Percentiles rank a stretch among this genome's conserved stretches.
These are phyloP conservation scores for Cytospora piceicola DNA, from an alignment of 2,329 filamentous ascomycete genomes.

Conservation along the genomic window DNA sequence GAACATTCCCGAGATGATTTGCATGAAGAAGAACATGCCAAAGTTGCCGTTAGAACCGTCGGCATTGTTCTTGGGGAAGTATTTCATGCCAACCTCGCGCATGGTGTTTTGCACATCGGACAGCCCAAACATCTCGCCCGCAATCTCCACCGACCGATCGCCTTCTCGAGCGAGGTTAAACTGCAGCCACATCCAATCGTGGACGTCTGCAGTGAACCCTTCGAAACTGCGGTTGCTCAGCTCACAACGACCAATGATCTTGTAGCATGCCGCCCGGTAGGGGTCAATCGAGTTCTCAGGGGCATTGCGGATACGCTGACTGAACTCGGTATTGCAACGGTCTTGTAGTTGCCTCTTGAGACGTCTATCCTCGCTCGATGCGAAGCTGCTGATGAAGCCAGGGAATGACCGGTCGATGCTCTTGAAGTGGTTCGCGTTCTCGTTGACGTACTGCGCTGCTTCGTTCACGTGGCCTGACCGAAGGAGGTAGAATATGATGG, in stretches of 20 bases:
- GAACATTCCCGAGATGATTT: conserved; percentile 88
- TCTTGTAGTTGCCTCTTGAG: conserved; percentile 80
- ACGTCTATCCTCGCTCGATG: conserved; percentile 73
- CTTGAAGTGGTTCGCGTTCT: conserved; percentile 79
- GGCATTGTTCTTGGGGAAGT: conserved; percentile 81
- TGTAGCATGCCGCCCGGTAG: conserved; percentile 96
- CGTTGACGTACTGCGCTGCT: conserved; percentile 83
- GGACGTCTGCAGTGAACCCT: conserved; percentile 65
- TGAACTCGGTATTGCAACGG: conserved; percentile 88
- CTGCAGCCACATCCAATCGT: conserved; percentile 75
- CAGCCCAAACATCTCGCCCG: conserved; percentile 67
- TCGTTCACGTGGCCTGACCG: conserved; percentile 83
- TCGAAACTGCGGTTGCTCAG: conserved; percentile 67
- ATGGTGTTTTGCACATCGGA: conserved; percentile 77
- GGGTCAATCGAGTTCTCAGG: conserved; percentile 89
- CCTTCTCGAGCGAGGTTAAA: conserved; percentile 71
- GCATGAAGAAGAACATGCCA: conserved; percentile 91
- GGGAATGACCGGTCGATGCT: conserved; percentile 90
- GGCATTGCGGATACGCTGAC: conserved; percentile 80
- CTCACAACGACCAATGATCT: conserved; percentile 85
- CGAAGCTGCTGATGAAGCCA: conserved; percentile 84
- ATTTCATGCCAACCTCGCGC: conserved; percentile 84
- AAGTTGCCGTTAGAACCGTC: conserved; percentile 77
- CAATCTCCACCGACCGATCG: conserved; percentile 65
- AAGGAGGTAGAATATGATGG: conserved; percentile 88